These are phyloP conservation scores for Debaryomyces coudertii DNA, from an alignment of 1,139 yeast species.

Conservation along the genomic window DNA sequence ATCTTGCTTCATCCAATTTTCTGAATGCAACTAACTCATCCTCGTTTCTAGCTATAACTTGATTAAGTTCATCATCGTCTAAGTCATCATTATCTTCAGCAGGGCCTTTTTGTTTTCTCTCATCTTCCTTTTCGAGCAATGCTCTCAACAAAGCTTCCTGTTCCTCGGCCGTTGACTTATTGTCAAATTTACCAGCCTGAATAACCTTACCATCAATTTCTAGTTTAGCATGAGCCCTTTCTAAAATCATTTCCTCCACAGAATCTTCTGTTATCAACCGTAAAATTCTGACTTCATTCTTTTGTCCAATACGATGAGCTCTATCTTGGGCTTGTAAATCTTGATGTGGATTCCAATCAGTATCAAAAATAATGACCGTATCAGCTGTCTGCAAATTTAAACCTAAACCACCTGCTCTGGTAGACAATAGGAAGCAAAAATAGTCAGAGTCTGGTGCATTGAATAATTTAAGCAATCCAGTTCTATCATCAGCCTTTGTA, in stretches of 20 bases:
- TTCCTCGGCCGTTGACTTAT: slow-evolving; percentile 79
- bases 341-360: slow-evolving; percentile 93
- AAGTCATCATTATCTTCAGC: slow-evolving; percentile 52
- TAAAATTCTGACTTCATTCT: slow-evolving; percentile 80
- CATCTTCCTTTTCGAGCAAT: slow-evolving; percentile 72
- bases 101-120: slow-evolving; percentile 44
- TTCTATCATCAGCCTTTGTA: slow-evolving; percentile 83
- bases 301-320: slow-evolving; percentile 90
- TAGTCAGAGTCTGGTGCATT: slow-evolving; percentile 75
- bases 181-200: slow-evolving; percentile 86
- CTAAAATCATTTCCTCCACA: slow-evolving; percentile 80
- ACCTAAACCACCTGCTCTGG: slow-evolving; percentile 91
- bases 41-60: slow-evolving; percentile 69
- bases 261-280: slow-evolving; percentile 81
- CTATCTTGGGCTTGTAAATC: slow-evolving; percentile 91
- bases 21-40: slow-evolving; percentile 58
- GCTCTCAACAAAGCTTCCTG: slow-evolving; percentile 77
- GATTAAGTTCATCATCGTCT: slow-evolving; percentile 74
- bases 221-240: slow-evolving; percentile 78
- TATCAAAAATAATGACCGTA: slow-evolving; percentile 83
- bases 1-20: slow-evolving; percentile 60
- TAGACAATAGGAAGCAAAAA: slow-evolving; percentile 76
- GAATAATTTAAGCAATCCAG: slow-evolving; percentile 64
- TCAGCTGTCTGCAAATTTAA: slow-evolving; percentile 86
- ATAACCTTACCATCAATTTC: slow-evolving; percentile 89